Percentiles rank a stretch among this genome's conserved stretches.
These are phyloP conservation scores for Orbilia quercus DNA, from an alignment of 2,329 filamentous ascomycete species.

Conservation along the genomic window DNA sequence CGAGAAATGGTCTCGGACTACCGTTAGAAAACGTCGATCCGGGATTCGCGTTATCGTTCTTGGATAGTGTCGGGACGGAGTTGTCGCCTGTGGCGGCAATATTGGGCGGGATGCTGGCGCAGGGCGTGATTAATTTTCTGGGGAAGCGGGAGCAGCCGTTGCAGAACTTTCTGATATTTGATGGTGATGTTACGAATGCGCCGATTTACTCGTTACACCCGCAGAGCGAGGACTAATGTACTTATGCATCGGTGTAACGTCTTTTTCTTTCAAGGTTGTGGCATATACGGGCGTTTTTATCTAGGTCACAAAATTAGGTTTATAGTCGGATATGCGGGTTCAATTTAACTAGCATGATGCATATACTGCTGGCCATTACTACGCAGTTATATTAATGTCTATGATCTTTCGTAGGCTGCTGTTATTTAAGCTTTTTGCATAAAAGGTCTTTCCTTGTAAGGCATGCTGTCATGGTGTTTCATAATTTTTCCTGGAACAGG, in stretches of 20 bases:
- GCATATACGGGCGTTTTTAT: constrained; percentile 4
- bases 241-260: neutral
- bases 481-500: neutral
- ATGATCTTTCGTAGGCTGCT: neutral
- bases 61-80: constrained; percentile 86
- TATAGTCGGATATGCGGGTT: neutral
- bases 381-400: neutral
- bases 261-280: constrained; percentile 7
- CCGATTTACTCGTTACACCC: constrained; percentile 86
- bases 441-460: neutral
- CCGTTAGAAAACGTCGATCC: constrained; percentile 67
- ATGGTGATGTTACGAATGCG: constrained; percentile 82
- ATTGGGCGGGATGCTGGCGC: constrained; percentile 87
- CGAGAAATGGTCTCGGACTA: constrained; percentile 78
- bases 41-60: constrained; percentile 67
- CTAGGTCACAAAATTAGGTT: constrained; percentile 5
- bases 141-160: constrained; percentile 92
- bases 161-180: constrained; percentile 93
- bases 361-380: too few species aligned
- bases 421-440: neutral
- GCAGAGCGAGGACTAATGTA: constrained; percentile 63
- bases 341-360: neutral
- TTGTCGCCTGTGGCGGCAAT: constrained; percentile 88
- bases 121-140: constrained; percentile 97
- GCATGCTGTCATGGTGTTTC: neutral